phyloP scores from a whole-genome alignment of 1,139 yeast species.

The Geotrichum klebahnii region DNA sequence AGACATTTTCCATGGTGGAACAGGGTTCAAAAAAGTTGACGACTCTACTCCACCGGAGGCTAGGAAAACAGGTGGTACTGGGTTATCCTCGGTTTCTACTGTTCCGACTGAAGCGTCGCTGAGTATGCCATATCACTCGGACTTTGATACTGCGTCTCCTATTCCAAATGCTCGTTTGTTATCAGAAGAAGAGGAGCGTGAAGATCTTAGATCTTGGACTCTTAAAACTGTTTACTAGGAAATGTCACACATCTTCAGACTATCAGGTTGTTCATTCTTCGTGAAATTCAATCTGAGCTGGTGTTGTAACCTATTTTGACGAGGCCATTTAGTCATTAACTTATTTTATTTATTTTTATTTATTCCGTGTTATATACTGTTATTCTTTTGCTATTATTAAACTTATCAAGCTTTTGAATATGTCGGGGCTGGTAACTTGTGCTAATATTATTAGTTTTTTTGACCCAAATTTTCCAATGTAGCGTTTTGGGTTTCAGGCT shows the following conservation, averaged over 20 bases:
- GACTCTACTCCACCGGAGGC: neutral
- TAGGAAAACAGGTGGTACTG: neutral
- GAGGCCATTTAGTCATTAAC: no score
- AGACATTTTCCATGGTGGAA: constrained; percentile 70
- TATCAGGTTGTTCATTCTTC: no score
- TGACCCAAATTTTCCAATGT: no score
- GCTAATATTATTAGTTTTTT: neutral
- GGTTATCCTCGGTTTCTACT: neutral
- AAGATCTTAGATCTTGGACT: constrained; percentile 21
- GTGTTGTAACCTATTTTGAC: no score
- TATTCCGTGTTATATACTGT: neutral
- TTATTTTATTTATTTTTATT: no score
- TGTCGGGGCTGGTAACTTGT: neutral
- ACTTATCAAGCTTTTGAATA: no score
- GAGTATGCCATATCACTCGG: constrained; percentile 4
- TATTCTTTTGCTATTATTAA: neutral
- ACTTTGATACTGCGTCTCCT: neutral
- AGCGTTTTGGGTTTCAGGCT: no score
- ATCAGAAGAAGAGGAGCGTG: constrained; percentile 22
- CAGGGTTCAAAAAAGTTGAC: constrained; percentile 45
- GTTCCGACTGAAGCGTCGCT: neutral
- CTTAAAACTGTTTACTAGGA: constrained; percentile 10
- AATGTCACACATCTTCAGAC: no score
- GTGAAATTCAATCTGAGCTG: no score
- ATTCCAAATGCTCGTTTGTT: constrained; percentile 7